Evolutionary conservation across 1,284 basidiomycete species (phyloP), one percentile per base, ranked within the genome.

Genomic region (Trichosporon faecale): DNA sequence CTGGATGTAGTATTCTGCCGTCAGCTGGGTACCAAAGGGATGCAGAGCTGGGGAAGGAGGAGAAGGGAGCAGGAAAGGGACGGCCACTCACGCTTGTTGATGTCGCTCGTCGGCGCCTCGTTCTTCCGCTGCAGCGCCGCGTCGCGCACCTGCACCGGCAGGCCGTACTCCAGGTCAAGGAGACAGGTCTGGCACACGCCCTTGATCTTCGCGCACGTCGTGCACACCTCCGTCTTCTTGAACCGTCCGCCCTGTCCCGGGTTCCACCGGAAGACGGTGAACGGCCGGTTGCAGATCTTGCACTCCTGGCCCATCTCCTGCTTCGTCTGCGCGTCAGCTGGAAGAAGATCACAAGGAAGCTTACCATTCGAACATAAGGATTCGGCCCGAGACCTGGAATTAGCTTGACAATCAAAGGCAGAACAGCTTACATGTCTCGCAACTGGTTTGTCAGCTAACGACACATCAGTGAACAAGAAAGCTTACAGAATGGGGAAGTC

Each of bases 171-270:
- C 71, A 96, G 88, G 81, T 99, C 97, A 40, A 99, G 86, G 31
- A 99, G 86, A 83, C 97, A 99, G 0, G 95, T 98, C 85, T 99
- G 97, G 85, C 97, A 99, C 55, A 97, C 93, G 79, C 99, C 98
- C 87, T 98, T 98, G 77, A 98, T 91, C 86, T 98, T 99, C 46
- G 96, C 93, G 78, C 97, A 99, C 0, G 97, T 98, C 81, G 97
- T 95, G 85, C 97, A 99, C 75, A 99, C 91, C 73, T 98, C 96
- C 4, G 97, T 99, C 76, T 94, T 93, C 86, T 99, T 99, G 89
- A 90, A 97, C 52, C 97, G 90, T 80, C 90, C 91, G 55, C 95
- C 96, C 16, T 83, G 79, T 66, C 97, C 97, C 1, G 97, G 95
- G 78, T 98, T 96, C 97, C 97, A 99, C 63, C 95, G 91, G 84